These are phyloP conservation scores for Termitomyces heimii DNA, from an alignment of 768 basidiomycete species.

Conservation along the genomic window DNA sequence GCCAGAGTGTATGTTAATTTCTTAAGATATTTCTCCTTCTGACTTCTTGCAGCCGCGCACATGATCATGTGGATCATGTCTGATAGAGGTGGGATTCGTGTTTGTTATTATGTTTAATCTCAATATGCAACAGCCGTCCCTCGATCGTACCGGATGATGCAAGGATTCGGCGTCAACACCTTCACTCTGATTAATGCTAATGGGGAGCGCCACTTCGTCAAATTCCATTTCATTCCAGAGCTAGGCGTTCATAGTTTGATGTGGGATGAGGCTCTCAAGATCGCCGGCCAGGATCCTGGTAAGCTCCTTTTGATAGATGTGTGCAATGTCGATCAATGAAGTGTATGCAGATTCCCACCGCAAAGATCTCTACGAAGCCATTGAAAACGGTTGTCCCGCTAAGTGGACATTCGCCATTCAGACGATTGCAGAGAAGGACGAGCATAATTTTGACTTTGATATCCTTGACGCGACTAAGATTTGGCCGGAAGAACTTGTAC, in stretches of 20 bases:
- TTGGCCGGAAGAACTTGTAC: slow-evolving; percentile 79
- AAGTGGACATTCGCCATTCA: slow-evolving; percentile 82
- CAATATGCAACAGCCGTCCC: slow-evolving; percentile 35
- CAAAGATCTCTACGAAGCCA: slow-evolving; percentile 82
- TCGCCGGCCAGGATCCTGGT: slow-evolving; percentile 79
- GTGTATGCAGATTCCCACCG: slow-evolving; percentile 67
- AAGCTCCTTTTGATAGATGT: slow-evolving; percentile 3
- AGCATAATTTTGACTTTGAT: slow-evolving; percentile 84
- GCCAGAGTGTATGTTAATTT: slow-evolving; percentile 43
- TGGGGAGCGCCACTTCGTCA: slow-evolving; percentile 75
- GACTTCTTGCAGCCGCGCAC: slow-evolving; percentile 40
- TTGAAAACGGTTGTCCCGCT: slow-evolving; percentile 61
- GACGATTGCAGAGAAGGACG: slow-evolving; percentile 58
- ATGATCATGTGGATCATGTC: slow-evolving; percentile 86
- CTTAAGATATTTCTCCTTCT: not conserved
- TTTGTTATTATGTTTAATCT: too few relatives aligned
- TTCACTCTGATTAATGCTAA: slow-evolving; percentile 65
- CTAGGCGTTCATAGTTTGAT: slow-evolving; percentile 78
- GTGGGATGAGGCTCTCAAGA: slow-evolving; percentile 90
- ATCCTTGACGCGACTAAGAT: slow-evolving; percentile 84
- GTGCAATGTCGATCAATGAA: not conserved
- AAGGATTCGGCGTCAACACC: slow-evolving; percentile 86
- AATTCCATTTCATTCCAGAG: slow-evolving; percentile 81
- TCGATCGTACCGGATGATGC: slow-evolving; percentile 84
- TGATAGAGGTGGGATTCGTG: slow-evolving; percentile 47